phyloP scores from a whole-genome alignment of 2,329 filamentous ascomycete genomes.

The Fusarium sp. region DNA sequence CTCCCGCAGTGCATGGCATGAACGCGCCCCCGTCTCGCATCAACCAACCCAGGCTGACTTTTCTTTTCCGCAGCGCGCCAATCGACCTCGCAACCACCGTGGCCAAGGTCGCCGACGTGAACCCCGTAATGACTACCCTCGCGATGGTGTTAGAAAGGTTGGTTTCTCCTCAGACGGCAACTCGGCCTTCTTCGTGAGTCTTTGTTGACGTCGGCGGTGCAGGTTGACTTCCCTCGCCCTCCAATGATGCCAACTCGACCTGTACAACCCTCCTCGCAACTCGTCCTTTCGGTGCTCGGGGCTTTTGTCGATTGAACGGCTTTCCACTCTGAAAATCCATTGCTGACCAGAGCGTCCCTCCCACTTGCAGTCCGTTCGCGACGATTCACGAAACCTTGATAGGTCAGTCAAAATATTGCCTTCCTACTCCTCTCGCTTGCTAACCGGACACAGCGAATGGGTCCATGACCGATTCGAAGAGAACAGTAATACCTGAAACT shows the following conservation, averaged over 20 bases:
- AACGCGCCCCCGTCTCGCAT: conserved; percentile 20
- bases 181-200: conserved; percentile 1
- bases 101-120: conserved; percentile 48
- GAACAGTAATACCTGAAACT: conserved; percentile 59
- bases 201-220: conserved; percentile 30
- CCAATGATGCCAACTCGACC: conserved; percentile 41
- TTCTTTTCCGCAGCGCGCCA: conserved; percentile 35
- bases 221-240: conserved; percentile 50
- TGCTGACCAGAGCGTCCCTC: conserved; percentile 50
- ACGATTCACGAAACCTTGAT: conserved; percentile 74
- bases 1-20: conserved; percentile 6
- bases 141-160: conserved; percentile 93
- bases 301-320: conserved; percentile 45
- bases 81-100: conserved; percentile 50
- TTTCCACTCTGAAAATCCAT: conserved; percentile 48
- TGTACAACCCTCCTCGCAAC: conserved; percentile 44
- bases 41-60: conserved; percentile 34
- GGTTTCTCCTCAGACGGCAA: background rate
- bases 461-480: conserved; percentile 92
- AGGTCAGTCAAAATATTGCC: conserved; percentile 60
- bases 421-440: background rate
- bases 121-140: conserved; percentile 64
- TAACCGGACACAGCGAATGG: conserved; percentile 74
- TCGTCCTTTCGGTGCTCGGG: conserved; percentile 44
- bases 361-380: conserved; percentile 66